Percentiles rank a stretch among this genome's conserved stretches.
phyloP scores from a whole-genome alignment of 345 rosid genomes.

The Eucalyptus regnans region DNA sequence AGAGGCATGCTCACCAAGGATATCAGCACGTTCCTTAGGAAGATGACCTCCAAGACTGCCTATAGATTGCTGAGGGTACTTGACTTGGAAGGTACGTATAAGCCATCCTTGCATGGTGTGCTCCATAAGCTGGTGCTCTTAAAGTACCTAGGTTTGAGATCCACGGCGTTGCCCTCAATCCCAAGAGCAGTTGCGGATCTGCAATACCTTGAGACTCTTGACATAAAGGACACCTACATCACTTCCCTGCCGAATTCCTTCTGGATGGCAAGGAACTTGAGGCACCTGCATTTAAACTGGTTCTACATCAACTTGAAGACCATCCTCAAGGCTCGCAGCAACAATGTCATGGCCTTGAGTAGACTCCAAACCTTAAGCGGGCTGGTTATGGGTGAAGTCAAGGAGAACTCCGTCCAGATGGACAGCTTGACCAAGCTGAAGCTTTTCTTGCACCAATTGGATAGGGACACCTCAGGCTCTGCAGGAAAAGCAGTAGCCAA shows the following conservation, averaged over 20 bases:
- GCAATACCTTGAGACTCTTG: background rate
- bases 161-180: background rate
- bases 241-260: background rate
- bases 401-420: background rate
- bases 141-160: background rate
- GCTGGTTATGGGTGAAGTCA: background rate
- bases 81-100: conserved; percentile 6
- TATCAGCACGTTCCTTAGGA: background rate
- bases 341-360: background rate
- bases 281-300: background rate
- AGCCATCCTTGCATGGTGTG: background rate
- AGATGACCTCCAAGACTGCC: background rate
- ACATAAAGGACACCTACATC: background rate
- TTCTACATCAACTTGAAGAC: background rate
- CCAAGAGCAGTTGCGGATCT: background rate
- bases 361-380: background rate
- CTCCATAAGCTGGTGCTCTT: background rate
- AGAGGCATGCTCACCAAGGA: background rate
- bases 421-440: background rate
- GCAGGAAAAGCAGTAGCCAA: background rate
- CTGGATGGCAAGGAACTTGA: background rate
- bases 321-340: background rate
- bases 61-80: background rate
- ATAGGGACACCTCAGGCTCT: background rate
- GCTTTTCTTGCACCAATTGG: background rate